phyloP scores from a whole-genome alignment of 2,329 filamentous ascomycete species.

The Diaporthe batatas region DNA sequence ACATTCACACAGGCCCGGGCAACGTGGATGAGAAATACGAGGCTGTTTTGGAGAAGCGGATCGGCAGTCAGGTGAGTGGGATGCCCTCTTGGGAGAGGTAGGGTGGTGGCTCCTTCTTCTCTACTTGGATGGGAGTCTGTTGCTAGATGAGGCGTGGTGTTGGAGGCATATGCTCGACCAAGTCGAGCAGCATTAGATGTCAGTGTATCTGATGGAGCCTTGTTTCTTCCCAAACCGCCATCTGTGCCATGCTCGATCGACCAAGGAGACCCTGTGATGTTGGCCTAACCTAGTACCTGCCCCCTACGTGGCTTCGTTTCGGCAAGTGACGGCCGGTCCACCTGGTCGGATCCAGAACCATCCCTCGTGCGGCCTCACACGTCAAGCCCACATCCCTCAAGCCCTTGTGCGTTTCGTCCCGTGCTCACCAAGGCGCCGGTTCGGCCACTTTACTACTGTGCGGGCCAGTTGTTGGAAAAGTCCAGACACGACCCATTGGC shows the following conservation, averaged over 20 bases:
- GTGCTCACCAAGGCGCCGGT: neutral
- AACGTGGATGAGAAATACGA: conserved; percentile 32
- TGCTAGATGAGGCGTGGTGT: conserved; percentile 9
- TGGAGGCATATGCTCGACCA: conserved; percentile 1
- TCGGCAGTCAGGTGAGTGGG: neutral
- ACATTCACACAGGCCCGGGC: conserved; percentile 15
- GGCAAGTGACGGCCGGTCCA: neutral
- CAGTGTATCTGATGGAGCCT: neutral
- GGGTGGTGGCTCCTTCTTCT: too few relatives aligned
- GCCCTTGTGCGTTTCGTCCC: neutral
- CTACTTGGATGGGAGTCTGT: neutral
- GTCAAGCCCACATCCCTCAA: neutral
- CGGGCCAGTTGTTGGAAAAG: conserved; percentile 55
- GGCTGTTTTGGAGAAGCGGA: conserved; percentile 29
- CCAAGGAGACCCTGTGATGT: neutral
- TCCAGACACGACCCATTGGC: conserved; percentile 52
- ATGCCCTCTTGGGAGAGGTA: conserved; percentile 17
- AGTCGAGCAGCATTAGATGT: neutral
- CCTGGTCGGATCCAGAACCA: neutral
- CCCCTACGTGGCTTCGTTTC: neutral
- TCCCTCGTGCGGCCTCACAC: neutral
- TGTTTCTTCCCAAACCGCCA: neutral
- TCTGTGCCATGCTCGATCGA: neutral
- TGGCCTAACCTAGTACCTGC: neutral
- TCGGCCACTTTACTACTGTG: conserved; percentile 44